Evolutionary conservation across 345 rosid genomes (phyloP), one percentile per base, ranked within the genome.

Genomic region (Boechera retrofracta): DNA sequence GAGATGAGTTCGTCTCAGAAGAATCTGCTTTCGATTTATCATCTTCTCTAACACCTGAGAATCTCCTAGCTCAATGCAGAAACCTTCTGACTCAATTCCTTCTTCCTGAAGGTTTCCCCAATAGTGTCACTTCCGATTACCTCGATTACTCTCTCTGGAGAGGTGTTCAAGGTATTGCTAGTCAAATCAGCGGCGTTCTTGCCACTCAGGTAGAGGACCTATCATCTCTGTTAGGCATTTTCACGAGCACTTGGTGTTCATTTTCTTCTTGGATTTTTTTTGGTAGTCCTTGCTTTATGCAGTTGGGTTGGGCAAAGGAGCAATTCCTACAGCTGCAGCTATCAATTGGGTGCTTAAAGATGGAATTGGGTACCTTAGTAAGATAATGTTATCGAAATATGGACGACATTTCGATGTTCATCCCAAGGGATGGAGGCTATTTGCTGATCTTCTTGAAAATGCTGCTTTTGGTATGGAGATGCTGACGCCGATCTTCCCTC

Each of bases 261-360:
- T 21, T 47, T 63, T 21, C 69, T 36, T 6, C 1, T 71, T 47
- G 42, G 8, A 33, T 9, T 33, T 15, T n/a, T 18, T 52, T 44
- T 71, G 33, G 39, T 78, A 94, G 98, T 91, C 98, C 56, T 87
- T 92, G 90, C 97, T 92, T 54, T 95, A 90, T 86, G 98, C 98
- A 72, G 89, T 92, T 81, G 99, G 98, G 45, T 85, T 92, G 84
- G 98, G 99, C 56, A 95, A 91, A 81, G 98, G 99, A 77, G 96
- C 97, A 21, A 95, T 95, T 64, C 99, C 99, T 44, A 87, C 89
- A 1, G 99, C 97, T 16, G 99, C 98, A 82, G 97, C 98, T 41
- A 87, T 95, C 57, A 92, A 95, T 75, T 95, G 98, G 99, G 98
- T 90, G 48, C 92, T 95, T 26, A 95, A 91, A 84, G 98, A 95